Conservation (phyloP, 2,329 filamentous ascomycete genomes). For the Pseudodiploospora longispora region DNA sequence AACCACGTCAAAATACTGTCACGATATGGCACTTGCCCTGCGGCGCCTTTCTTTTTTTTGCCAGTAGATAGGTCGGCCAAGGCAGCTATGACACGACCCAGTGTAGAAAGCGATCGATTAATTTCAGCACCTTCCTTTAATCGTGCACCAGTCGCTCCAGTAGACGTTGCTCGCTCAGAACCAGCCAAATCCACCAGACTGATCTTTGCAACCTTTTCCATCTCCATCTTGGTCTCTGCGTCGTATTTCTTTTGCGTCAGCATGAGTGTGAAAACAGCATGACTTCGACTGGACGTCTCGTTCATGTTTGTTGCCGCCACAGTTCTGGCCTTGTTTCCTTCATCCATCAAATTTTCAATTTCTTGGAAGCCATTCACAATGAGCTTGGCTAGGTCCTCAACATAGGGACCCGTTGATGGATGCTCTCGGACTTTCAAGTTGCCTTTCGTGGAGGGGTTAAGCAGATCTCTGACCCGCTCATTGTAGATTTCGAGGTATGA, state of each 20-base stretch:
- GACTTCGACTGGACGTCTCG: conserved; percentile 95
- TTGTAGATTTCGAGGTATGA: conserved; percentile 99
- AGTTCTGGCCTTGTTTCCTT: conserved; percentile 96
- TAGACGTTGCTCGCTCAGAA: conserved; percentile 94
- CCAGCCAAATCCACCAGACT: conserved; percentile 95
- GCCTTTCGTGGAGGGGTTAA: conserved; percentile 92
- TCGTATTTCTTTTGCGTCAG: conserved; percentile 91
- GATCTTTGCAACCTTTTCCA: conserved; percentile 97
- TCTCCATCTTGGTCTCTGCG: conserved; percentile 87
- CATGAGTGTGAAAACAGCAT: conserved; percentile 95
- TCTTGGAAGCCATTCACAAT: conserved; percentile 89
- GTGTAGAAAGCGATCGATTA: conserved; percentile 90
- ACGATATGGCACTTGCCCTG: conserved; percentile 81
- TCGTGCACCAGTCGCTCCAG: conserved; percentile 87
- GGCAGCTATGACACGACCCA: conserved; percentile 94
- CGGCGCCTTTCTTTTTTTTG: conserved; percentile 68
- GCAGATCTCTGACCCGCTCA: conserved; percentile 86
- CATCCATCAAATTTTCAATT: conserved; percentile 97
- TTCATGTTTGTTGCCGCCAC: conserved; percentile 99
- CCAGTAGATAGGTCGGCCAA: conserved; percentile 82
- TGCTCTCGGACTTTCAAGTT: conserved; percentile 97
- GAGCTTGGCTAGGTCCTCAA: conserved; percentile 93
- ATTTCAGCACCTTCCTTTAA: conserved; percentile 98
- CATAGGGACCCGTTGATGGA: conserved; percentile 93
- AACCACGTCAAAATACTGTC: conserved; percentile 96